These are phyloP conservation scores for Coemansia sp. DNA, from an alignment of 371 early-diverging fungal genomes.

Conservation along the genomic window DNA sequence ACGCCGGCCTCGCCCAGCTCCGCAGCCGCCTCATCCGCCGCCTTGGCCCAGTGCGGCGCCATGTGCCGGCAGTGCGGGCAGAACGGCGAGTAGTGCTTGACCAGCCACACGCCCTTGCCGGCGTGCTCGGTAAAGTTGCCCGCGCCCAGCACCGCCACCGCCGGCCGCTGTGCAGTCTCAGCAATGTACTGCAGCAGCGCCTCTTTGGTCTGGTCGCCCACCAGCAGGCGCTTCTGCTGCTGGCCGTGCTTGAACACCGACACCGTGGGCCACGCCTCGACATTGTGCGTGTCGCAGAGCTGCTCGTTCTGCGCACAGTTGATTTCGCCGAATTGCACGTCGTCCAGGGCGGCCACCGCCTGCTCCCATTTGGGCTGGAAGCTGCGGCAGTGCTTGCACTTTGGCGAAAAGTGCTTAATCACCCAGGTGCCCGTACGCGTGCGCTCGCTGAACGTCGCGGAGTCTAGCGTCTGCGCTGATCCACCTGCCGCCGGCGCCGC, in stretches of 20 bases:
- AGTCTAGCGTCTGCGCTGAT: not conserved
- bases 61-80: conserved; percentile 48
- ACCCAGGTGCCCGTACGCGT: conserved; percentile 30
- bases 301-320: conserved; percentile 69
- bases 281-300: conserved; percentile 60
- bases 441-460: not conserved
- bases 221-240: conserved; percentile 30
- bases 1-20: conserved; percentile 52
- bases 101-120: conserved; percentile 41
- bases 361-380: conserved; percentile 50
- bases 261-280: conserved; percentile 59
- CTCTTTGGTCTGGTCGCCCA: conserved; percentile 30
- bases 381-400: conserved; percentile 39
- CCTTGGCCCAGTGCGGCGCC: conserved; percentile 46
- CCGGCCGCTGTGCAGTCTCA: conserved; percentile 2
- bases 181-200: conserved; percentile 20
- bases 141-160: conserved; percentile 34
- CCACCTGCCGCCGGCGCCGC: not conserved
- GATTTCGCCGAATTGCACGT: conserved; percentile 72
- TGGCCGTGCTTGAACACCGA: conserved; percentile 41
- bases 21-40: conserved; percentile 41
- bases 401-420: conserved; percentile 39
- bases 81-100: conserved; percentile 50
- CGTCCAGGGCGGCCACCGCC: conserved; percentile 16
- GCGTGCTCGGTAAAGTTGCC: conserved; percentile 40